These are phyloP conservation scores for Somion occarium DNA, from an alignment of 1,284 basidiomycete genomes.

Conservation along the genomic window DNA sequence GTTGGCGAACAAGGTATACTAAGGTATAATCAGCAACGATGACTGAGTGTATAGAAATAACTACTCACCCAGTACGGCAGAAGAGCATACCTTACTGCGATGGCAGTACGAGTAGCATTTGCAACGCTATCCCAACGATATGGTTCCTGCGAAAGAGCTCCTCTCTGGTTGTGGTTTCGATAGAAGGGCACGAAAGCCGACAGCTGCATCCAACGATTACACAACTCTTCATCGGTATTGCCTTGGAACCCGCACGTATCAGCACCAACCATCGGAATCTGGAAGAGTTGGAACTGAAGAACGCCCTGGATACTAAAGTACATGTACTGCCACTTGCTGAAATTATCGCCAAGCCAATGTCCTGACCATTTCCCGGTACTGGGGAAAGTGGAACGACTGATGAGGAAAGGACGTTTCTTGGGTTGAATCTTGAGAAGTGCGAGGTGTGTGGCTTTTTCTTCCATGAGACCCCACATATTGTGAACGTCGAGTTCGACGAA, in stretches of 20 bases:
- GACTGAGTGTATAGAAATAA: background rate
- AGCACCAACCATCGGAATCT: conserved; percentile 74
- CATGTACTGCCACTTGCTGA: conserved; percentile 62
- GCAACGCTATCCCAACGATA: conserved; percentile 75
- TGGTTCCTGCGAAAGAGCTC: conserved; percentile 66
- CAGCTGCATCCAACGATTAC: conserved; percentile 79
- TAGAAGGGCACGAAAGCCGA: conserved; percentile 74
- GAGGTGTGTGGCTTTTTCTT: conserved; percentile 54
- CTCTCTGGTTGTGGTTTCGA: conserved; percentile 61
- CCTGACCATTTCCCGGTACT: conserved; percentile 61
- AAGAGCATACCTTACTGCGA: conserved; percentile 59
- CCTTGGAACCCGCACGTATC: conserved; percentile 66
- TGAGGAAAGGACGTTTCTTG: conserved; percentile 59
- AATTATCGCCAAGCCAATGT: conserved; percentile 55
- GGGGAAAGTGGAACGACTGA: conserved; percentile 63
- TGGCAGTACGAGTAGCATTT: conserved; percentile 66
- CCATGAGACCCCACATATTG: conserved; percentile 65
- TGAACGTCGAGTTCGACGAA: conserved; percentile 56
- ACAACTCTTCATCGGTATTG: conserved; percentile 78
- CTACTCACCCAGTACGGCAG: conserved; percentile 68
- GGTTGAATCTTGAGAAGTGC: conserved; percentile 48
- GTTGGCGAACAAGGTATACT: conserved; percentile 76
- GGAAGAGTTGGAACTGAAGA: conserved; percentile 73
- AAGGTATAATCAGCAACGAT: conserved; percentile 1
- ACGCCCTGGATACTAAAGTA: conserved; percentile 58